Percentiles rank a stretch among this genome's conserved stretches.
Conservation (phyloP, 2,329 filamentous ascomycete genomes). For the Sporothrix luriei region DNA sequence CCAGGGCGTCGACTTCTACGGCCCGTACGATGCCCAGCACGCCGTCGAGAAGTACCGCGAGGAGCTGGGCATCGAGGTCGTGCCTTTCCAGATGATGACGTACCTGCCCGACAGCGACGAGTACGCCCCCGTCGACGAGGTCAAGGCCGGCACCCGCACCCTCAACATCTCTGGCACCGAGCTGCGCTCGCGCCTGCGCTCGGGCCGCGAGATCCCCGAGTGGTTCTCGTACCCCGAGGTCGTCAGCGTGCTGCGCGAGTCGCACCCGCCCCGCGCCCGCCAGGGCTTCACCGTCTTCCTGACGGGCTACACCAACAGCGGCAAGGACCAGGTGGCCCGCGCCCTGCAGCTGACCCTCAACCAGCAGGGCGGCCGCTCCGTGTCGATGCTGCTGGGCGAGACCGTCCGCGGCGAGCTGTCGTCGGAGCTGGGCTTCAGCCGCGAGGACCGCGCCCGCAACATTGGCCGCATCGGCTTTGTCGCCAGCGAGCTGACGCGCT, state of each 20-base stretch:
- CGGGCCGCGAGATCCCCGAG: slow-evolving; percentile 91
- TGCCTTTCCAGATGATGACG: slow-evolving; percentile 99
- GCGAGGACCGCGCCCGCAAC: slow-evolving; percentile 90
- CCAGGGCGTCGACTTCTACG: slow-evolving; percentile 95
- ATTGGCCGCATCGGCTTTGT: slow-evolving; percentile 96
- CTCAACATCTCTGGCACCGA: slow-evolving; percentile 87
- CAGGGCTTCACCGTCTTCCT: slow-evolving; percentile 99
- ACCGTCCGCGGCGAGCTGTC: slow-evolving; percentile 92
- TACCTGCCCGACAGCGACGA: slow-evolving; percentile 97
- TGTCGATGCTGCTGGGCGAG: slow-evolving; percentile 92
- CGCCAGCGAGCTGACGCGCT: slow-evolving; percentile 87
- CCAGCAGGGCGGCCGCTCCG: slow-evolving; percentile 93
- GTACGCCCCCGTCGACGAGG: slow-evolving; percentile 91
- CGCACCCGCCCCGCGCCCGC: slow-evolving; percentile 83
- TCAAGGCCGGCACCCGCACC: slow-evolving; percentile 79
- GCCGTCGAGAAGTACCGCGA: slow-evolving; percentile 94
- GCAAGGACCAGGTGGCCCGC: slow-evolving; percentile 95
- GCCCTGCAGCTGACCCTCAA: slow-evolving; percentile 96
- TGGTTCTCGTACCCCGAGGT: slow-evolving; percentile 99
- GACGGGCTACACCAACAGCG: slow-evolving; percentile 93
- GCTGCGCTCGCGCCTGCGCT: slow-evolving; percentile 86
- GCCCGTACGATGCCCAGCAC: slow-evolving; percentile 94
- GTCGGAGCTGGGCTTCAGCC: slow-evolving; percentile 91
- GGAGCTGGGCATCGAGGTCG: slow-evolving; percentile 97
- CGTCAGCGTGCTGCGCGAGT: slow-evolving; percentile 92